These are phyloP conservation scores for Gossypium gossypioides DNA, from an alignment of 441 rosid genomes.

Conservation along the genomic window DNA sequence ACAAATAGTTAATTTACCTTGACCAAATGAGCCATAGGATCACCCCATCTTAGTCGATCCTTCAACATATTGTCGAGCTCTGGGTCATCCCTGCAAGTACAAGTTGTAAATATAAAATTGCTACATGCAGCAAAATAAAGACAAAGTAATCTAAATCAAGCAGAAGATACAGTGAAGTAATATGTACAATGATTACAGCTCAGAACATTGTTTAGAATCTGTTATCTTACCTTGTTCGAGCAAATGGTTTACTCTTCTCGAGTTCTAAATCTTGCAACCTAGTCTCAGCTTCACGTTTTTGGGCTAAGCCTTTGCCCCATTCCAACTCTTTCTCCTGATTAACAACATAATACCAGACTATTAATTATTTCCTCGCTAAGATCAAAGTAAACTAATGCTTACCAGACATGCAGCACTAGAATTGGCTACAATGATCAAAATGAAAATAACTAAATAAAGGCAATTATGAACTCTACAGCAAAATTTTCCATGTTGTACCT, in stretches of 20 bases:
- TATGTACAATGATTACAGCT: not conserved
- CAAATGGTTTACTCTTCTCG: slow-evolving; percentile 87
- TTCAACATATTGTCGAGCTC: slow-evolving; percentile 59
- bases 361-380: not conserved
- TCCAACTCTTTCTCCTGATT: slow-evolving; percentile 59
- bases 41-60: slow-evolving; percentile 69
- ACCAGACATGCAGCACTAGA: not conserved
- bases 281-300: slow-evolving; percentile 76
- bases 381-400: not conserved
- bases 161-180: not conserved
- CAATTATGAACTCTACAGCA: not conserved
- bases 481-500: slow-evolving; percentile 38
- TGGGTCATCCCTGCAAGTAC: slow-evolving; percentile 65
- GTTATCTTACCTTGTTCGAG: slow-evolving; percentile 60
- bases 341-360: slow-evolving; percentile 1
- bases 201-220: not conserved
- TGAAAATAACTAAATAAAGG: not conserved
- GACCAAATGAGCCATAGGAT: slow-evolving; percentile 84
- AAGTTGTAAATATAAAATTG: slow-evolving; percentile 8
- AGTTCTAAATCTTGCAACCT: slow-evolving; percentile 59
- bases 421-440: not conserved
- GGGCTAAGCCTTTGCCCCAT: slow-evolving; percentile 97
- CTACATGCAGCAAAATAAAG: not conserved
- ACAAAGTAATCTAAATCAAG: not conserved
- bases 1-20: slow-evolving; percentile 36